phyloP scores from a whole-genome alignment of 371 early-diverging fungal species.

The Mortierella polycephala region DNA sequence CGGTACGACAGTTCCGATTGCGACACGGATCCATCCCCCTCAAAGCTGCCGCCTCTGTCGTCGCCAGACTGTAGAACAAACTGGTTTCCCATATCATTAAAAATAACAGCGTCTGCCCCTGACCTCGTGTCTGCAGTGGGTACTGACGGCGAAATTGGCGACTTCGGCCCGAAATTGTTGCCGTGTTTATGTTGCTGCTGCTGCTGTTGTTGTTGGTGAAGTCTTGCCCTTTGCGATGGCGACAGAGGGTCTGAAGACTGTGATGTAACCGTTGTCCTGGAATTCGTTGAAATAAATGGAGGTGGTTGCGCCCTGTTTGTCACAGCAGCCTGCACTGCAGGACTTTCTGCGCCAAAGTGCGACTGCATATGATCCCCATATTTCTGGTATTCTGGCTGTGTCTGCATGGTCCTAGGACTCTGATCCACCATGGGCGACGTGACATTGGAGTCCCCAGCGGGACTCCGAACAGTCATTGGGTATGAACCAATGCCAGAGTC shows the following conservation, averaged over 20 bases:
- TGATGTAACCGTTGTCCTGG: too few relatives aligned
- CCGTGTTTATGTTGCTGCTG: background rate
- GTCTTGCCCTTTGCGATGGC: conserved; percentile 21
- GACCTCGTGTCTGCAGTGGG: background rate
- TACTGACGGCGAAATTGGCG: conserved; percentile 13
- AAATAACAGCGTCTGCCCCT: conserved; percentile 2
- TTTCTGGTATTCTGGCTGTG: conserved; percentile 9
- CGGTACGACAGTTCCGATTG: conserved; percentile 25
- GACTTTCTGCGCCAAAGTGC: conserved; percentile 24
- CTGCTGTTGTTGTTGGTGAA: conserved; percentile 3
- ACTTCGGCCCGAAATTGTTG: background rate
- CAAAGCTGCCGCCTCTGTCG: conserved; percentile 10
- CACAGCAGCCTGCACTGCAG: conserved; percentile 1
- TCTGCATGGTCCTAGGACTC: background rate
- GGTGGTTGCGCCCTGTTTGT: background rate
- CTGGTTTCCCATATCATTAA: conserved; percentile 42
- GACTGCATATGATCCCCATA: conserved; percentile 34
- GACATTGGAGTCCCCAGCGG: background rate
- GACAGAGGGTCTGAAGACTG: conserved; percentile 11
- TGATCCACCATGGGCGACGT: too few relatives aligned
- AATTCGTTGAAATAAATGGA: conserved; percentile 11
- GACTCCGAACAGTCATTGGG: conserved; percentile 13
- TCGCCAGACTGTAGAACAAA: conserved; percentile 33
- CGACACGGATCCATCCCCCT: conserved; percentile 17
- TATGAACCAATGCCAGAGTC: conserved; percentile 21